Conservation (phyloP, 805 yeast genomes). For the Monosporozyma aerobia region DNA sequence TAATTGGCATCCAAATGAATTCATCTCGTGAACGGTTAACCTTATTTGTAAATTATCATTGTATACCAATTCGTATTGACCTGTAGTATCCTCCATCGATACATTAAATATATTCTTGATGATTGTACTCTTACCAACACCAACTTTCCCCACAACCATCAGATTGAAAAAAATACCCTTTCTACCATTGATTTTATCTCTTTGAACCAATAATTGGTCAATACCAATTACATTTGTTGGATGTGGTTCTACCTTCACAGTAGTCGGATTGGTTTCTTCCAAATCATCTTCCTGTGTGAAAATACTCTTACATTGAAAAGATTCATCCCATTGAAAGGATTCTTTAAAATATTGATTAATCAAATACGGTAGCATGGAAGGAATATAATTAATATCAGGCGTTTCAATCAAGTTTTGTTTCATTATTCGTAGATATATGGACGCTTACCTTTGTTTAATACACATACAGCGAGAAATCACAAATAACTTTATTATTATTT, state of each 20-base stretch:
- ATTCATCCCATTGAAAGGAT: background rate
- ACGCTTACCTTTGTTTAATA: too few relatives aligned
- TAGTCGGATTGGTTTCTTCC: conserved; percentile 1
- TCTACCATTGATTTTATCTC: conserved; percentile 29
- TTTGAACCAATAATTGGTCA: conserved; percentile 23
- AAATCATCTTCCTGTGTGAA: background rate
- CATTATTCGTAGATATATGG: background rate
- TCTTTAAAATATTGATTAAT: background rate
- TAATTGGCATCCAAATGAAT: conserved; percentile 65
- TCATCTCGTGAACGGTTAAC: conserved; percentile 61
- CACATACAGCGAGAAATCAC: too few relatives aligned
- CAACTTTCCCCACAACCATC: conserved; percentile 81
- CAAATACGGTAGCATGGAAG: background rate
- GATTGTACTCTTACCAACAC: conserved; percentile 67
- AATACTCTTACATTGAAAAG: background rate
- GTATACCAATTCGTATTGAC: background rate
- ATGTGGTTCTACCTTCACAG: too few relatives aligned
- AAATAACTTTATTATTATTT: background rate
- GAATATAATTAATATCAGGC: background rate
- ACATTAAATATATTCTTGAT: background rate
- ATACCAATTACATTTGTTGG: conserved; percentile 16
- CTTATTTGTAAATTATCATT: conserved; percentile 44
- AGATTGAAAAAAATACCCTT: conserved; percentile 70
- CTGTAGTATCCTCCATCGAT: background rate
- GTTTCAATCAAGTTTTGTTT: background rate